Base-by-base conservation (phyloP, 2,329 filamentous ascomycete genomes). In the Fusarium oligoseptatum region DNA sequence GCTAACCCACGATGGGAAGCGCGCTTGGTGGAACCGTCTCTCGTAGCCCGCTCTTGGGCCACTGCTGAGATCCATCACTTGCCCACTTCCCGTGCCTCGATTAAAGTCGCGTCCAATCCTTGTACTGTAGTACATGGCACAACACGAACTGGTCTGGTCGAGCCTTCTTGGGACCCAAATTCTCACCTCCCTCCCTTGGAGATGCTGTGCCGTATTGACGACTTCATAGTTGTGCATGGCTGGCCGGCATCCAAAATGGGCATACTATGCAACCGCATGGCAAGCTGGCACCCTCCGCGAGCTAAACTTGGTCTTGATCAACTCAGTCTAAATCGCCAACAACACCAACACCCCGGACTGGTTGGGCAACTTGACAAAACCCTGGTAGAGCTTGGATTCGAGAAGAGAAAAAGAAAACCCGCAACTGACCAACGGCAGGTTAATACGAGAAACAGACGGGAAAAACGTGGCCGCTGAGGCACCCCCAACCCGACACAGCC, bases 81-180 rank as follows among this genome's bases (percentile, higher is more conserved):
- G 71, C 76, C 76, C 73, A 78, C 75, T 76, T 78, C 76, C 72
- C 76, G 72, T 68, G 56, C 67, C 64, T 74, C 68, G 74, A 77
- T 70, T 72, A 71, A 60, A 72, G 39, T 67, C 60, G 60, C 57
- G 45, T 15, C 45, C 45, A 50, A 69, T 69, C 70, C 69, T 56
- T 76, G 70, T 67, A 37, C 52, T 76, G 70, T 67, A 37, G 29
- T 61, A 63, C 62, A 64, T 64, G 37, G 22, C 52, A 61, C 72
- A 57, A 50, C 64, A 43, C 63, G 71, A 56, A 39, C 48, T 60
- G 60, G 48, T 41, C 48, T 60, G 60, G 48, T 41, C 41, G 10
- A 29, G 45, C 41, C 48, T 63, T 65, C 36, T 50, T 60, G 55
- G 52, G 50, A 39, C 58, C 55, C 56, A 72, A 62, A 50, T 62